Conservation (phyloP, 148 eudicot species). For the Bassia scoparia region DNA sequence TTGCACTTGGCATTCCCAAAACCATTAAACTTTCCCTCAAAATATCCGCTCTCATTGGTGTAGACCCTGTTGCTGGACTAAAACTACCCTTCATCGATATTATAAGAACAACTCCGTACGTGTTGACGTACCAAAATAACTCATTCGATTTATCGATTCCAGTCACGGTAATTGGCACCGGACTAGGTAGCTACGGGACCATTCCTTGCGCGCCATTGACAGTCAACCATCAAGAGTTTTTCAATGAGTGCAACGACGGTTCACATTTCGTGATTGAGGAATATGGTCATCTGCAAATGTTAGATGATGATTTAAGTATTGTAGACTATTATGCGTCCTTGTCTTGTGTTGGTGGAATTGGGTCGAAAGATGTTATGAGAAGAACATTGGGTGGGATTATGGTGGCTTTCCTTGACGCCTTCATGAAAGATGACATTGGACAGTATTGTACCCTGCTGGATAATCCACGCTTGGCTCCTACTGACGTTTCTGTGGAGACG, state of each 20-base stretch:
- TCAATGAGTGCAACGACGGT: not conserved
- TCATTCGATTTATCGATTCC: slow-evolving; percentile 14
- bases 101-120: not conserved
- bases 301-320: not conserved
- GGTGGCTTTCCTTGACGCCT: slow-evolving; percentile 11
- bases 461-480: slow-evolving; percentile 3
- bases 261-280: slow-evolving; percentile 11
- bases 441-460: not conserved
- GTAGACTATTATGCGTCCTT: no score
- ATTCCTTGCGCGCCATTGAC: not conserved
- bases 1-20: slow-evolving; percentile 30
- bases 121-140: not conserved
- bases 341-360: not conserved
- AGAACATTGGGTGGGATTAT: slow-evolving; percentile 15
- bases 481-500: not conserved
- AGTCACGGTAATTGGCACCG: slow-evolving; percentile 12
- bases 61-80: slow-evolving; percentile 45
- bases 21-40: slow-evolving; percentile 1
- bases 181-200: not conserved
- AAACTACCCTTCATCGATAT: no score
- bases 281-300: slow-evolving; percentile 16
- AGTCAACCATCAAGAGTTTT: slow-evolving; percentile 16
- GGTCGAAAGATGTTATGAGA: not conserved
- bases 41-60: slow-evolving; percentile 35
- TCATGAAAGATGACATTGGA: not conserved